These are phyloP conservation scores for Hanseniaspora lachancei DNA, from an alignment of 805 yeast species.

Conservation along the genomic window DNA sequence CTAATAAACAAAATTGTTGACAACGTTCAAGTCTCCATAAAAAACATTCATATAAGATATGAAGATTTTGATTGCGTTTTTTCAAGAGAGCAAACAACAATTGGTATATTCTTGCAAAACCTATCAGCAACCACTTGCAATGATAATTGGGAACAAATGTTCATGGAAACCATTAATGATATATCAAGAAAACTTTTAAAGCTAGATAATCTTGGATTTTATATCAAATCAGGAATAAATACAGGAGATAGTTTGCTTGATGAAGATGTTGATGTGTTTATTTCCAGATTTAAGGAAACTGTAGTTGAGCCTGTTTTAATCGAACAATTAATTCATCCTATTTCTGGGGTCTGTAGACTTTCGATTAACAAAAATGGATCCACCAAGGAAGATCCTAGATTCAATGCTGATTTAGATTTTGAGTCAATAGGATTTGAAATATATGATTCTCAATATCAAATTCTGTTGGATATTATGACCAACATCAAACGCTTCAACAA, in stretches of 20 bases:
- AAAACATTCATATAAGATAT: conserved; percentile 80
- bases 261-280: conserved; percentile 37
- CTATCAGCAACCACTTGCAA: conserved; percentile 86
- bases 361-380: conserved; percentile 70
- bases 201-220: conserved; percentile 59
- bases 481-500: conserved; percentile 64
- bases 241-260: conserved; percentile 30
- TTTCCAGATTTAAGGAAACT: conserved; percentile 36
- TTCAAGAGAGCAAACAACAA: conserved; percentile 61
- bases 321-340: conserved; percentile 68
- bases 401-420: conserved; percentile 61
- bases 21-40: conserved; percentile 80
- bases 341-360: conserved; percentile 73
- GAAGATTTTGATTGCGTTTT: conserved; percentile 64
- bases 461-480: conserved; percentile 67
- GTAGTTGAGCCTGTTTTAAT: conserved; percentile 27
- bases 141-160: conserved; percentile 69
- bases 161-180: conserved; percentile 55
- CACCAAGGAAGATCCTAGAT: conserved; percentile 53
- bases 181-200: conserved; percentile 67
- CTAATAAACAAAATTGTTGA: conserved; percentile 82
- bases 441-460: conserved; percentile 74
- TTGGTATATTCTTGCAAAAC: conserved; percentile 75
- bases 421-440: conserved; percentile 81
- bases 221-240: conserved; percentile 63